Evolutionary conservation across 2,329 filamentous ascomycete genomes (phyloP).

Genomic region (Pseudogymnoascus sp.): DNA sequence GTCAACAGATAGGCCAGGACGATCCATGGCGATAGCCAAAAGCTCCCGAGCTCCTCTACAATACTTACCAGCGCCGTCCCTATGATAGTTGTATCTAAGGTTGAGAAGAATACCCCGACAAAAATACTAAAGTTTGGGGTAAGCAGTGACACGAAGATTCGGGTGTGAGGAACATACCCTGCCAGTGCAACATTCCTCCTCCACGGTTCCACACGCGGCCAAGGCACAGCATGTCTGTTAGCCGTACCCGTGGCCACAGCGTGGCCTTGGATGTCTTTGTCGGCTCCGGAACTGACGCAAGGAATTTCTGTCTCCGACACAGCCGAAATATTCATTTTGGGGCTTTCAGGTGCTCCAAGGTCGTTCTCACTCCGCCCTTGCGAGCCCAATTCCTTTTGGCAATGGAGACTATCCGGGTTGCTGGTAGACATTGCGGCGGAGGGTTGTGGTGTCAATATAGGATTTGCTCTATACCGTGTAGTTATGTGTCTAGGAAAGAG

Average conservation of each 20-base stretch:
- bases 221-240: background rate
- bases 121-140: constrained; percentile 33
- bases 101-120: constrained; percentile 47
- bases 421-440: background rate
- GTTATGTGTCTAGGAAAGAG: background rate
- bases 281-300: background rate
- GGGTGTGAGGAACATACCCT: background rate
- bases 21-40: constrained; percentile 44
- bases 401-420: background rate
- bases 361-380: background rate
- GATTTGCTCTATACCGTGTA: background rate
- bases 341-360: background rate
- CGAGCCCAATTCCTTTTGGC: background rate
- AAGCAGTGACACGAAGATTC: background rate
- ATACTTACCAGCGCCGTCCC: constrained; percentile 51
- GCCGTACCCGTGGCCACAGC: background rate
- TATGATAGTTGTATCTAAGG: constrained; percentile 53
- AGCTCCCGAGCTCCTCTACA: constrained; percentile 40
- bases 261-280: background rate
- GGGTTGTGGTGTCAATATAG: background rate
- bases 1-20: constrained; percentile 43
- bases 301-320: background rate
- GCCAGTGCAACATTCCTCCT: constrained; percentile 5
- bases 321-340: background rate
- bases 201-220: background rate